Base-by-base conservation (phyloP, 768 basidiomycete species). In the Ramaria rubella region DNA sequence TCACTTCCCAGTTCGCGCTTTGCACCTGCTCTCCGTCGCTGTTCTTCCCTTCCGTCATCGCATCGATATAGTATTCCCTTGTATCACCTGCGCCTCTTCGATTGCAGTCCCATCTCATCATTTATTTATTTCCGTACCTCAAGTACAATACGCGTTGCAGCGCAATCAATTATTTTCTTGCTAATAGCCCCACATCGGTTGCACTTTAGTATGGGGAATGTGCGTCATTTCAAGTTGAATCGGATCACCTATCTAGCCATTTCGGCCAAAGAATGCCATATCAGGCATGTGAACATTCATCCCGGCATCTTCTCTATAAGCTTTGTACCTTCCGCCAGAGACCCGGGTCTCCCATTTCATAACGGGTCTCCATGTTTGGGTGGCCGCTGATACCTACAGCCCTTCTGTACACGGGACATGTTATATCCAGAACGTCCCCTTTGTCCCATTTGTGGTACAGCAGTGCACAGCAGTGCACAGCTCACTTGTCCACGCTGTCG, bases 41-140 rank as follows among this genome's bases (percentile, higher is more conserved):
- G 29, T 50, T 42, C 17, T 49, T 21, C 57, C 14, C 31, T 30
- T 46, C 51, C 58, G 49, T 15, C 29, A 21, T 48, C 24, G 46
- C 52, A 45, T 57, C 34, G 45, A 26, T 31, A 29, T 43, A 24
- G 24, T 70, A 72, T 53, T 59, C 60, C 70, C n/a, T n/a, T n/a
- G n/a, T n/a, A n/a, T n/a, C n/a, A n/a, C n/a, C n/a, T n/a, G n/a
- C n/a, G n/a, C n/a, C n/a, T n/a, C n/a, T n/a, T n/a, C n/a, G n/a
- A n/a, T n/a, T n/a, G n/a, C n/a, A n/a, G n/a, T n/a, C n/a, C n/a
- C n/a, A n/a, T n/a, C n/a, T n/a, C 36, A 38, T 11, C n/a, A 38
- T 38, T 38, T 38, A 38, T 38, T 11, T 38, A 38, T 38, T n/a
- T 11, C 36, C 11, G 11, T n/a, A 11, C n/a, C n/a, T 38, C n/a